Evolutionary conservation across 1,284 basidiomycete species (phyloP).

Genomic region (Boletus smithii): DNA sequence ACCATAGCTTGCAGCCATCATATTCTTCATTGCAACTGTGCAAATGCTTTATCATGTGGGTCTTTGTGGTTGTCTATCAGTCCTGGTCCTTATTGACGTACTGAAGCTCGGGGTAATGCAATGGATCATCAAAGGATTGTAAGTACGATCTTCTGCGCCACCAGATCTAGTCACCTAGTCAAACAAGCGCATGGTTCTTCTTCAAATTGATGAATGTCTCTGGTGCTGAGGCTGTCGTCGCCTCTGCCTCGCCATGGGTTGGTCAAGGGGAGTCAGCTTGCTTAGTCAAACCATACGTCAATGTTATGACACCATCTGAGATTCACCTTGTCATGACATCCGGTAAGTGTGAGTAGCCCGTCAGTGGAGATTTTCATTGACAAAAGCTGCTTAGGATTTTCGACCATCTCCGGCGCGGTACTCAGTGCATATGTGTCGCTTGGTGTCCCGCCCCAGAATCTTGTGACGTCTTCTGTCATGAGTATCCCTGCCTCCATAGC

Average conservation of each 20-base stretch:
- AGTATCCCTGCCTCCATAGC: slow-evolving; percentile 91
- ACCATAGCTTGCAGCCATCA: slow-evolving; percentile 63
- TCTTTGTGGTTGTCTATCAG: not conserved
- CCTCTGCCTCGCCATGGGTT: slow-evolving; percentile 88
- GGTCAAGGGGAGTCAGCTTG: slow-evolving; percentile 87
- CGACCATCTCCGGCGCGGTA: slow-evolving; percentile 89
- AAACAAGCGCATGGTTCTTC: slow-evolving; percentile 81
- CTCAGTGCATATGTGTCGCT: slow-evolving; percentile 80
- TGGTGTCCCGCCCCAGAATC: slow-evolving; percentile 79
- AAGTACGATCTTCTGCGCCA: slow-evolving; percentile 21
- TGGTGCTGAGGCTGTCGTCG: slow-evolving; percentile 89
- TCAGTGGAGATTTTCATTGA: slow-evolving; percentile 2
- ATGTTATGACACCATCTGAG: slow-evolving; percentile 86
- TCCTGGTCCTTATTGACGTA: not conserved
- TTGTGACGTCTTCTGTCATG: slow-evolving; percentile 91
- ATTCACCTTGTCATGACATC: slow-evolving; percentile 88
- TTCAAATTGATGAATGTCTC: slow-evolving; percentile 85
- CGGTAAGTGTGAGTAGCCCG: slow-evolving; percentile 42
- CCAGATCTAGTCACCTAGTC: slow-evolving; percentile 1
- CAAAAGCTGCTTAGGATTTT: slow-evolving; percentile 51
- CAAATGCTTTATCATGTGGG: slow-evolving; percentile 79
- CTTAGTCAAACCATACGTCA: slow-evolving; percentile 82
- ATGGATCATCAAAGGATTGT: slow-evolving; percentile 83
- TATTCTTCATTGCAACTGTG: slow-evolving; percentile 86
- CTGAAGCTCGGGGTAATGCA: slow-evolving; percentile 75